These are phyloP conservation scores for Mortierella antarctica DNA, from an alignment of 192 early-diverging fungal species.

Conservation along the genomic window DNA sequence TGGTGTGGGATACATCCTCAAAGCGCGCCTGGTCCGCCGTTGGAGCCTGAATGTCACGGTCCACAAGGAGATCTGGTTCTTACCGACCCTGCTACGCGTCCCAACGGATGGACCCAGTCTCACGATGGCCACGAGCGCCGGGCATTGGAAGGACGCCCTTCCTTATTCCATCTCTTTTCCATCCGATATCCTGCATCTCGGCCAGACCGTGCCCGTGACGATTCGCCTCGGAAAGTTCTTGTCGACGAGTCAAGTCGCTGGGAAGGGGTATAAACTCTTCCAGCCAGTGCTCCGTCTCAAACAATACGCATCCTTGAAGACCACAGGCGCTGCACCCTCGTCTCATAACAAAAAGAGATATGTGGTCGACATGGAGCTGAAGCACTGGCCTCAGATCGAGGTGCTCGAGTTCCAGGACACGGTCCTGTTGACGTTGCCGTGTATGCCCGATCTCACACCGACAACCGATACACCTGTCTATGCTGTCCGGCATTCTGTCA, in stretches of 20 bases:
- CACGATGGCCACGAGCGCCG: neutral
- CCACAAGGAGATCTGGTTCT: slow-evolving; percentile 15
- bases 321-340: neutral
- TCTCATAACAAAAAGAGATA: neutral
- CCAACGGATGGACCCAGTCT: neutral
- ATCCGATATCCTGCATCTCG: slow-evolving; percentile 3
- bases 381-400: slow-evolving; percentile 6
- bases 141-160: slow-evolving; percentile 9
- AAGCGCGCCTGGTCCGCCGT: slow-evolving; percentile 3
- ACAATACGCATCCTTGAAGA: slow-evolving; percentile 7
- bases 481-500: slow-evolving; percentile 16
- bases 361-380: slow-evolving; percentile 7
- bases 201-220: slow-evolving; percentile 14
- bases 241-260: neutral
- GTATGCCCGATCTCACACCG: slow-evolving; percentile 1
- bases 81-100: neutral
- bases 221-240: slow-evolving; percentile 9
- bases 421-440: slow-evolving; percentile 15
- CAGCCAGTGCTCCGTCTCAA: slow-evolving; percentile 8
- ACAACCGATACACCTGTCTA: slow-evolving; percentile 8
- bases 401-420: slow-evolving; percentile 1
- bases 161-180: slow-evolving; percentile 13
- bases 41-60: slow-evolving; percentile 17
- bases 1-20: neutral
- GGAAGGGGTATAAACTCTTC: neutral